These are phyloP conservation scores for Nemania sp. DNA, from an alignment of 2,329 filamentous ascomycete species.

Conservation along the genomic window DNA sequence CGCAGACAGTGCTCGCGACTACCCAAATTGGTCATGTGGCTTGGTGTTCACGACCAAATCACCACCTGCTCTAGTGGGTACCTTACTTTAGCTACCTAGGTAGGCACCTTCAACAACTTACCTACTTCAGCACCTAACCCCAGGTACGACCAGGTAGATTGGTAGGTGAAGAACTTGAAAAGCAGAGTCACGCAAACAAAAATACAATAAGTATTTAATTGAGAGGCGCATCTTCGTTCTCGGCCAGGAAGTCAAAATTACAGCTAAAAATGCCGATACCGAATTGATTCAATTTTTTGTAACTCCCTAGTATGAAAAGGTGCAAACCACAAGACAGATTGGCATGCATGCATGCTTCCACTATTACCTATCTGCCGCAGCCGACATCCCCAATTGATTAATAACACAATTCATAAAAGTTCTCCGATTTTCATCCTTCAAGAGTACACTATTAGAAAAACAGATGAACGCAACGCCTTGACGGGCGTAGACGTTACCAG, in stretches of 20 bases:
- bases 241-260: no score
- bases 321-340: not conserved
- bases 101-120: no score
- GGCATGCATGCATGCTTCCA: not conserved
- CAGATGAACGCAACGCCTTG: not conserved
- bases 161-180: no score
- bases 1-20: conserved; percentile 3
- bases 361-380: not conserved
- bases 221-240: no score
- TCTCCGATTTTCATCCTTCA: not conserved
- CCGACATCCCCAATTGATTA: not conserved
- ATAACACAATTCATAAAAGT: conserved; percentile 1
- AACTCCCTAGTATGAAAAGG: not conserved
- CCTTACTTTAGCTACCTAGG: no score
- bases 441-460: not conserved
- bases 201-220: no score
- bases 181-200: no score
- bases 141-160: no score
- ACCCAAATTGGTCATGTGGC: not conserved
- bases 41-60: not conserved
- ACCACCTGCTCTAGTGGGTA: not conserved
- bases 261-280: no score
- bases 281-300: conserved; percentile 4
- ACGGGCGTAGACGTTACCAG: not conserved
- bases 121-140: no score